Conservation (phyloP, 768 basidiomycete genomes). For the Chalciporus piperatus region DNA sequence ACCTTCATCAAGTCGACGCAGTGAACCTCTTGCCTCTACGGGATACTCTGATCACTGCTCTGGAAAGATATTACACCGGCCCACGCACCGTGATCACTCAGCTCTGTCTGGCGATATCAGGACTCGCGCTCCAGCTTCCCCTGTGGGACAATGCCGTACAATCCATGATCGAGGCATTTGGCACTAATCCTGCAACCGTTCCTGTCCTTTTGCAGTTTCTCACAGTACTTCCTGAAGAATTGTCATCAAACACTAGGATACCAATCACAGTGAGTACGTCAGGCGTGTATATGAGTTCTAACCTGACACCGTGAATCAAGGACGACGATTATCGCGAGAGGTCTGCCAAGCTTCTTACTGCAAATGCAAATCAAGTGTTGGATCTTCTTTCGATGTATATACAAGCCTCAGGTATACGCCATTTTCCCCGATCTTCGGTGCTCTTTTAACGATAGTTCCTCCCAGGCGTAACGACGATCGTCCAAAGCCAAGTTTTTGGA, state of each 20-base stretch:
- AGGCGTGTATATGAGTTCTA: background rate
- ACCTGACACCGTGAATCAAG: constrained; percentile 36
- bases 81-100: constrained; percentile 86
- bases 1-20: constrained; percentile 82
- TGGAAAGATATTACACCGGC: constrained; percentile 70
- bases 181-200: constrained; percentile 79
- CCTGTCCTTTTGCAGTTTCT: constrained; percentile 85
- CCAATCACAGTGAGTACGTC: constrained; percentile 74
- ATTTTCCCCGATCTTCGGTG: no score
- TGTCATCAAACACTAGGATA: constrained; percentile 79
- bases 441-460: no score
- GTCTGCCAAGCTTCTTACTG: constrained; percentile 58
- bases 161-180: constrained; percentile 80
- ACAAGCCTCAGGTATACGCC: constrained; percentile 66
- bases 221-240: constrained; percentile 87
- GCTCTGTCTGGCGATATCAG: constrained; percentile 85
- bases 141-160: constrained; percentile 82
- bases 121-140: constrained; percentile 85
- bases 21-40: constrained; percentile 74
- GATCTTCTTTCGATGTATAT: constrained; percentile 85
- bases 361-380: constrained; percentile 68
- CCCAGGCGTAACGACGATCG: constrained; percentile 78
- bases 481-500: constrained; percentile 80
- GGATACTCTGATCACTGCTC: constrained; percentile 79
- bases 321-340: constrained; percentile 73